Evolutionary conservation across 2,329 filamentous ascomycete genomes (phyloP).

Genomic region (Ophioceras dolichostomum): DNA sequence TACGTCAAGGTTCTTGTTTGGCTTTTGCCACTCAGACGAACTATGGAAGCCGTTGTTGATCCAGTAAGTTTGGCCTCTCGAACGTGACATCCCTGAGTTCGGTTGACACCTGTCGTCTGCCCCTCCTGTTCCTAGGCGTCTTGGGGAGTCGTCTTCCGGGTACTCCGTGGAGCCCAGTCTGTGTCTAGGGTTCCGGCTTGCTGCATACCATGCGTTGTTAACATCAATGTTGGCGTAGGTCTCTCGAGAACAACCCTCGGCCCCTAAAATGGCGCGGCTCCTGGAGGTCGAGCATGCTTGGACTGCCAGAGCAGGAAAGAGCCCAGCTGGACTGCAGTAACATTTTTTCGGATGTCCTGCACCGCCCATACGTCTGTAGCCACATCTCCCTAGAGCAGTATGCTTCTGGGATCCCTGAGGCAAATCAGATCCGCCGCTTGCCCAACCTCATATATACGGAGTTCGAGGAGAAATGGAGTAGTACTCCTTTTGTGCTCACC

Average conservation of each 20-base stretch:
- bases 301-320: slow-evolving; percentile 34
- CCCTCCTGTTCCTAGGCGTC: too few relatives aligned
- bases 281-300: slow-evolving; percentile 71
- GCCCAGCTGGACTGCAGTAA: slow-evolving; percentile 57
- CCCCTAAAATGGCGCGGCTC: slow-evolving; percentile 62
- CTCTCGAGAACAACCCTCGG: slow-evolving; percentile 16
- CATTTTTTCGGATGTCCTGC: slow-evolving; percentile 81
- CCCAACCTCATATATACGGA: slow-evolving; percentile 56
- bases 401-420: slow-evolving; percentile 54
- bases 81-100: too few relatives aligned
- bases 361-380: slow-evolving; percentile 83
- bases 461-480: slow-evolving; percentile 65
- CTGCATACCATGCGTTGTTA: too few relatives aligned
- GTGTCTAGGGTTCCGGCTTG: too few relatives aligned
- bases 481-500: slow-evolving; percentile 78
- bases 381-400: slow-evolving; percentile 59
- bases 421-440: slow-evolving; percentile 63
- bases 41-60: slow-evolving; percentile 81
- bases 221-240: slow-evolving; percentile 14
- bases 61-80: slow-evolving; percentile 73
- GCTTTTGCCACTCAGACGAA: slow-evolving; percentile 73
- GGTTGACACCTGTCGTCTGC: too few relatives aligned
- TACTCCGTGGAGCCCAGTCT: too few relatives aligned
- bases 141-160: too few relatives aligned
- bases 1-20: slow-evolving; percentile 78